phyloP scores from a whole-genome alignment of 2,329 filamentous ascomycete species.

The Colletotrichum cuscutae region DNA sequence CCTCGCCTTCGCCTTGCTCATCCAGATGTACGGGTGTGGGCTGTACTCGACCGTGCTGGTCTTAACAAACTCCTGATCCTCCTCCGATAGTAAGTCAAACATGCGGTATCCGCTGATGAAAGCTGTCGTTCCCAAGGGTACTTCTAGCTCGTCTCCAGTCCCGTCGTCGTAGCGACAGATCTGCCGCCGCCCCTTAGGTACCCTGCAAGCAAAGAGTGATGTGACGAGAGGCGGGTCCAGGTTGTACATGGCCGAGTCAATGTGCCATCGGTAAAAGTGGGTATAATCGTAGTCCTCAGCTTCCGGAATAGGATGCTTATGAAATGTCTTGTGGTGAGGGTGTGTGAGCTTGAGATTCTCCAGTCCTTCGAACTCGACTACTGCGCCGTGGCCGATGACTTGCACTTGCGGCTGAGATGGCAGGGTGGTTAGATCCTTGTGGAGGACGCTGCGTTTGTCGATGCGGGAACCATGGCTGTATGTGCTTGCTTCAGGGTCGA shows the following conservation, averaged over 20 bases:
- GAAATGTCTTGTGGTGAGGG: background rate
- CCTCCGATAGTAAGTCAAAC: background rate
- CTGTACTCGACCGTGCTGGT: background rate
- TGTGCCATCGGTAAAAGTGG: background rate
- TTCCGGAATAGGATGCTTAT: background rate
- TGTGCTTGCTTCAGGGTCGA: background rate
- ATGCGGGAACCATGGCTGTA: constrained; percentile 1
- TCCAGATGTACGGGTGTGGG: background rate
- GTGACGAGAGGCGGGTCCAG: background rate
- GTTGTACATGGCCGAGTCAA: background rate
- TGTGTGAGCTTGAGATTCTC: background rate
- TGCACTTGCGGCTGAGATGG: background rate
- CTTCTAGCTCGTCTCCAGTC: background rate
- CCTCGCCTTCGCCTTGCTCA: background rate
- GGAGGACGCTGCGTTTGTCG: background rate
- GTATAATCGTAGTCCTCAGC: background rate
- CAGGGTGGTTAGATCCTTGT: background rate
- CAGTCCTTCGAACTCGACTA: background rate
- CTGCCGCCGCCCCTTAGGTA: background rate
- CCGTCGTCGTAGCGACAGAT: background rate
- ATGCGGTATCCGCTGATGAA: background rate
- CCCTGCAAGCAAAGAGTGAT: background rate
- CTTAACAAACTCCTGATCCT: background rate
- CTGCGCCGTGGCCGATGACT: background rate
- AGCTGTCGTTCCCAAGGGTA: background rate